Base-by-base conservation (phyloP, 306 rosid genomes). In the Amphicarpaea edgeworthii region DNA sequence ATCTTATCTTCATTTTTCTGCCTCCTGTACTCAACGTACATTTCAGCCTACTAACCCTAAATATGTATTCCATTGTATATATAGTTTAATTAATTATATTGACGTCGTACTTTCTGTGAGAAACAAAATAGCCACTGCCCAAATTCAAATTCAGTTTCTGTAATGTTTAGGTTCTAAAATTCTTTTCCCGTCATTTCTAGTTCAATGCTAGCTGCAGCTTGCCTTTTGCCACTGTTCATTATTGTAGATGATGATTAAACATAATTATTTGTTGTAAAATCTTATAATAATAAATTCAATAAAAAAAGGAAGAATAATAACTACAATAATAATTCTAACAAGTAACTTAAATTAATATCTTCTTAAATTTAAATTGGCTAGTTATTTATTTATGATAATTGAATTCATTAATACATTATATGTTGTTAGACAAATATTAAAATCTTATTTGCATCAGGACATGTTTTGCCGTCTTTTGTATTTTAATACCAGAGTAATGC, bases 51-150 rank as follows among this genome's bases (percentile, higher is more conserved):
- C n/a, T n/a, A n/a, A n/a, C n/a, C n/a, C n/a, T n/a, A n/a, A n/a
- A n/a, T n/a, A 26, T 63, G 45, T 64, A 41, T 66, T 12, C 38
- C 28, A 24, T 24, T 24, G 46, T 66, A 72, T 65, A 66, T 6
- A 77, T 17, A 76, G 4, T 64, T n/a, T n/a, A n/a, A n/a, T 64
- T 12, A 37, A 34, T 65, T 67, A 9, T 47, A 47, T 74, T 38
- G 50, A n/a, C n/a, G n/a, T n/a, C n/a, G n/a, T n/a, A 50, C 55
- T 49, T 20, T 21, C 16, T 57, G 42, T 23, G 21, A 63, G 26
- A 30, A 20, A 17, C 68, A 55, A 68, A 42, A 59, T 30, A 11
- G 16, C 51, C 30, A 26, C 30, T 6, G 6, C n/a, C 38, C 16
- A 57, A 57, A 10, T 46, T 46, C 15, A 47, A 6, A 20, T 47